Percentiles rank a stretch among this genome's conserved stretches.
Evolutionary conservation across 768 basidiomycete genomes (phyloP).

Genomic region (Tylopilus rubrobrunneus): DNA sequence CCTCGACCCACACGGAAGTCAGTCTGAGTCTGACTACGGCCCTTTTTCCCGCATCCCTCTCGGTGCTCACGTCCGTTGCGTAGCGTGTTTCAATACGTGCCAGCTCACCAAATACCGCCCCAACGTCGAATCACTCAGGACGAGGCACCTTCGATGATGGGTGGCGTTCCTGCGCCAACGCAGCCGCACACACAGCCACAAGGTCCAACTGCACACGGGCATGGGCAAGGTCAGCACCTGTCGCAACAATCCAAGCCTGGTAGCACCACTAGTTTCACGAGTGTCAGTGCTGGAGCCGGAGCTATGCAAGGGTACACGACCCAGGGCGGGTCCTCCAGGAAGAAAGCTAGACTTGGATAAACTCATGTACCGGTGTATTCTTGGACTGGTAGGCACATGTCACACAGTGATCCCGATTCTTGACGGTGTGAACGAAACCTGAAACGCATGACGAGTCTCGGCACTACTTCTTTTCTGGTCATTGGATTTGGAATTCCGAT

Average conservation of each 20-base stretch:
- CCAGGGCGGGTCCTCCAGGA: constrained; percentile 43
- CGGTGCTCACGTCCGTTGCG: constrained; percentile 5
- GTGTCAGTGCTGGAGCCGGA: constrained; percentile 52
- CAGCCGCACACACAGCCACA: constrained; percentile 40
- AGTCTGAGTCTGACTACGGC: constrained; percentile 25
- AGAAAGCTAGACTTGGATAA: constrained; percentile 57
- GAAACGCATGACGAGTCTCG: background rate
- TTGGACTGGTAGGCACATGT: no score
- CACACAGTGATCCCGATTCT: background rate
- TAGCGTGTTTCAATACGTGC: constrained; percentile 73
- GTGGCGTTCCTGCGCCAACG: constrained; percentile 52
- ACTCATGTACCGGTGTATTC: background rate
- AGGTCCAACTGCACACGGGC: constrained; percentile 42
- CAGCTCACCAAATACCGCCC: constrained; percentile 70
- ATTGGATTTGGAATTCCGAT: background rate
- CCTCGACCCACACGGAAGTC: constrained; percentile 84
- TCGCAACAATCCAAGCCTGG: constrained; percentile 46
- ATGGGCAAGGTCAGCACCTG: constrained; percentile 43
- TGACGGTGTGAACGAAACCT: background rate
- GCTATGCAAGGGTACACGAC: constrained; percentile 28
- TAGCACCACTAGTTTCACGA: constrained; percentile 62
- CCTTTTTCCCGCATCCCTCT: no score
- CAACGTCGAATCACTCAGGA: constrained; percentile 88
- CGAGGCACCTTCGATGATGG: constrained; percentile 86
- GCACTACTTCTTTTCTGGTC: background rate